Evolutionary conservation across 2,329 filamentous ascomycete species (phyloP), one percentile per base, ranked within the genome.

Genomic region (Ceratocystis albifundus): DNA sequence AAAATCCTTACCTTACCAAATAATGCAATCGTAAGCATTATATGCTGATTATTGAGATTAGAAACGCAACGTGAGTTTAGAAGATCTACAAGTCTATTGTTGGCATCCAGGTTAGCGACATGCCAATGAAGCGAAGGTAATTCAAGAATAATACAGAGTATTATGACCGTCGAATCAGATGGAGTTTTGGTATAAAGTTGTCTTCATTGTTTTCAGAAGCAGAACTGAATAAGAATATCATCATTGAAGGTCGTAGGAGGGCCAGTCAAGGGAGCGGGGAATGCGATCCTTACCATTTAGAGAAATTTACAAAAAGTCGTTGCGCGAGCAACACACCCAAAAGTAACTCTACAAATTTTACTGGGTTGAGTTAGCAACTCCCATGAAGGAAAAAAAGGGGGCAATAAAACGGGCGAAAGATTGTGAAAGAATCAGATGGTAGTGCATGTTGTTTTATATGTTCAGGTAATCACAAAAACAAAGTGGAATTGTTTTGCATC

Each of bases 171-270:
- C 45, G 7, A 6, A 48, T 48, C 30, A 65, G 45, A 64, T 61
- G 48, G 8, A 8, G n/a, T 30, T 61, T 79, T 87, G 84, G 84
- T 86, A 84, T 80, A 78, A 78, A 75, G 55, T 61, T 69, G 50
- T 86, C 85, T 82, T 86, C 84, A 87, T 77, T 76, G 71, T 74
- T 73, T 83, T 88, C 85, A 88, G 85, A 82, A 88, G 85, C 85
- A 88, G 85, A 88, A 88, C 85, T 88, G 85, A 79, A 78, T 77
- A 76, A 70, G 71, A 77, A 78, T 84, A 78, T 88, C 85, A 88
- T 88, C 85, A 87, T 79, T 73, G 74, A 80, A 76, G 62, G 32
- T 32, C 41, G 28, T 8, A 62, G 53, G 45, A 6, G 12, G 1
- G 20, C 12, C 12, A 22, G 53, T 15, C 6, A 10, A 10, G 55